Conservation (phyloP, 2,329 filamentous ascomycete genomes). For the Lasiodiplodia sp. region DNA sequence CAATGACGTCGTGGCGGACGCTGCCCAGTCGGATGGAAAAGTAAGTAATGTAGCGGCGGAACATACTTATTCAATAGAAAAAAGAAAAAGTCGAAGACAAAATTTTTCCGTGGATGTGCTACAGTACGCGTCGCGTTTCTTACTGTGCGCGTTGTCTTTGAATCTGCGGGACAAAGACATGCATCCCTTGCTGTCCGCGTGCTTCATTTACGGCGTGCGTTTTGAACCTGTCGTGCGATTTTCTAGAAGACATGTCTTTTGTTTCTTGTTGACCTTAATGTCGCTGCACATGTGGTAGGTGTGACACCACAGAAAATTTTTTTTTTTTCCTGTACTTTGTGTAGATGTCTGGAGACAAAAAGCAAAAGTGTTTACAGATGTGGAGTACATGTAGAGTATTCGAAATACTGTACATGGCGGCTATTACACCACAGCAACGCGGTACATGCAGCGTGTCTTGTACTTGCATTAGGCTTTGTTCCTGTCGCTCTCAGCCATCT, state of each 20-base stretch:
- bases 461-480: not conserved
- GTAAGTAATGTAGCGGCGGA: slow-evolving; percentile 13
- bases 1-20: slow-evolving; percentile 9
- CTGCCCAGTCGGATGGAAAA: not conserved
- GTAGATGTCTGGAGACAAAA: not conserved
- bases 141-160: not conserved
- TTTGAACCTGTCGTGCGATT: not conserved
- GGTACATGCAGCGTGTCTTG: not conserved
- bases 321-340: not conserved
- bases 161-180: not conserved
- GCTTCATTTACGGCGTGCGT: not conserved
- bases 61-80: slow-evolving; percentile 1
- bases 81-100: not conserved
- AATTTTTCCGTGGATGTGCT: slow-evolving; percentile 5
- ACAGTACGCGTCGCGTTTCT: not conserved
- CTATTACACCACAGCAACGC: not conserved
- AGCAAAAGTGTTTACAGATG: not conserved
- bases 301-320: not conserved
- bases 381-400: not conserved
- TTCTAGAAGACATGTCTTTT: slow-evolving; percentile 6
- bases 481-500: too few relatives aligned
- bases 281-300: not conserved
- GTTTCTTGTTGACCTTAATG: not conserved
- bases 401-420: slow-evolving; percentile 15
- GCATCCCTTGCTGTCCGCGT: slow-evolving; percentile 1